phyloP scores from a whole-genome alignment of 2,329 filamentous ascomycete species.

The Tolypocladium endophyticum region DNA sequence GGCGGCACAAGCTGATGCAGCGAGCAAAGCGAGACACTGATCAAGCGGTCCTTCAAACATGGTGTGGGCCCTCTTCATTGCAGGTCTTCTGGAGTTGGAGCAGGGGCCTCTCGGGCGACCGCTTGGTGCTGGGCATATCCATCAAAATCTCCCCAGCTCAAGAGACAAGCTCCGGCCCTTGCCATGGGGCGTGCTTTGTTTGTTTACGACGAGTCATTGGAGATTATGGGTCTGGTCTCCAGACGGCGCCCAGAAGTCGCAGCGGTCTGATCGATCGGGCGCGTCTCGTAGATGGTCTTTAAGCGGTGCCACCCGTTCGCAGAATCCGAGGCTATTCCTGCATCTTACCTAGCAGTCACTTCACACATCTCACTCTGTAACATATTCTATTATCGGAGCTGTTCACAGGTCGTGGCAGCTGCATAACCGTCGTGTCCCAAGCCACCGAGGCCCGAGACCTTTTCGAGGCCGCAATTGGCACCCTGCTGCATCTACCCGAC shows the following conservation, averaged over 20 bases:
- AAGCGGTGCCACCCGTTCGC: slow-evolving; percentile 19
- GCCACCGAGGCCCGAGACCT: slow-evolving; percentile 8
- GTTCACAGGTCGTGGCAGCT: slow-evolving; percentile 5
- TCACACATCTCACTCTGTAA: not conserved
- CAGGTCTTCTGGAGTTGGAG: slow-evolving; percentile 1
- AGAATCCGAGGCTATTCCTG: slow-evolving; percentile 19
- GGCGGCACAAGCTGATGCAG: slow-evolving; percentile 17
- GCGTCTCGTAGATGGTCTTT: slow-evolving; percentile 16
- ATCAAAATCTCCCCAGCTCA: not conserved
- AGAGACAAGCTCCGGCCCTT: not conserved
- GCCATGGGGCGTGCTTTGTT: not conserved
- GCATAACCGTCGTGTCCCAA: slow-evolving; percentile 4
- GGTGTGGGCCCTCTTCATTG: slow-evolving; percentile 8
- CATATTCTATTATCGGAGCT: not conserved
- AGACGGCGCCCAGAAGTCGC: not conserved
- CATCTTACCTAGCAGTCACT: slow-evolving; percentile 15
- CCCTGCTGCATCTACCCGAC: slow-evolving; percentile 21
- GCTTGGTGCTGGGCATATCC: not conserved
- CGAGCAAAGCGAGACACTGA: slow-evolving; percentile 14
- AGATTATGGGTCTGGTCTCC: not conserved
- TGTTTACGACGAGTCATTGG: not conserved
- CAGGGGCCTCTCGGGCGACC: not conserved
- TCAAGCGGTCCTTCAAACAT: slow-evolving; percentile 2
- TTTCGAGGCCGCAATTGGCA: slow-evolving; percentile 3
- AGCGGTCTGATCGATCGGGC: slow-evolving; percentile 5